Base-by-base conservation (phyloP, 1,284 basidiomycete species). In the Ustilago vetiveriae region DNA sequence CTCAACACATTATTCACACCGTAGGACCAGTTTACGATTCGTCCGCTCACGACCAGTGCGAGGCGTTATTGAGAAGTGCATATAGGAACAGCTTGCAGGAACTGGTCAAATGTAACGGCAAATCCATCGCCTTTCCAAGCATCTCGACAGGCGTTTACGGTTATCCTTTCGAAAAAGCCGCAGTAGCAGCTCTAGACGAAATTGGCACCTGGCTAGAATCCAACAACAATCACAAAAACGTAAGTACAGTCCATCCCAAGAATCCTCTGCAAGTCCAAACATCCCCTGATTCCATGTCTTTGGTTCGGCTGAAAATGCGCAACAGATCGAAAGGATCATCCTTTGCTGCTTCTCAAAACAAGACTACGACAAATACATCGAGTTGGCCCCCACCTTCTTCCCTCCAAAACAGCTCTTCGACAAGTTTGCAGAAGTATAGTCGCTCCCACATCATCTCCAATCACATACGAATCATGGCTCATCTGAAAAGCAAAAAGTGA, bases 1-100 rank as follows among this genome's bases (percentile, higher is more conserved):
- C 84, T 17, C 88, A 87, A 54, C 85, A 89, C 65, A 85, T 97
- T 53, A 92, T 96, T 17, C 95, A 97, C 77, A 89, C 95, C 1
- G 94, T 96, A 22, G 94, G 94, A 10, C 93, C 93, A 0, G 82
- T 93, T 3, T 95, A 92, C 22, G 29, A 29, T 0, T 9, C 42
- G 3, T 23, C 19, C 3, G 21, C 27, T 6, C 47, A 36, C 11
- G 32, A 36, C 0, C 44, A 73, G 24, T 45, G 33, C 17, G 58
- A 60, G 21, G 11, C n/a, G 5, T 54, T 75, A 57, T 86, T 98
- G 3, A 36, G 64, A 43, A 66, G 52, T 16, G 75, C 76, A 10
- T 81, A 81, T 54, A 37, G 59, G 11, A 33, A 54, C 9, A 72
- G 65, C 32, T 52, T 81, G 17, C 59, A 76, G 4, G 58, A 69